Conservation (phyloP, 371 early-diverging fungal genomes). For the Mucor racemosus region DNA sequence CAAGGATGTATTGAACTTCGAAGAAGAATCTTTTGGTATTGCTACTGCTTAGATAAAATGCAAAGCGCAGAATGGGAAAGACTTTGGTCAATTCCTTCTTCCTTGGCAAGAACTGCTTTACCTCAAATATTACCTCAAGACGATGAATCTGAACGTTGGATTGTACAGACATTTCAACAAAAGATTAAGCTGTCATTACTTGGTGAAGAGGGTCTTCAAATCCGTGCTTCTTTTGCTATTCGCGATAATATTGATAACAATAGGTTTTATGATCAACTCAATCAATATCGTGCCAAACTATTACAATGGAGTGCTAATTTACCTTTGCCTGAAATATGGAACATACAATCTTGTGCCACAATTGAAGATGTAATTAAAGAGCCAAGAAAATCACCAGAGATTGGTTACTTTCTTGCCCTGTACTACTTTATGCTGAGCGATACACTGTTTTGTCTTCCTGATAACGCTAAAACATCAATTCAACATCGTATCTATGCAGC, state of each 20-base stretch:
- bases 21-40: constrained; percentile 35
- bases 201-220: constrained; percentile 26
- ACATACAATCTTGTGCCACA: background rate
- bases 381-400: background rate
- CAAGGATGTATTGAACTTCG: constrained; percentile 27
- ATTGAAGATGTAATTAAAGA: constrained; percentile 11
- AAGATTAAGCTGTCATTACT: constrained; percentile 14
- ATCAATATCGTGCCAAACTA: constrained; percentile 6
- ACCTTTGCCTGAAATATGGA: background rate
- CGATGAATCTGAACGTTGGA: constrained; percentile 23
- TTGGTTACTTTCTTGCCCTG: background rate
- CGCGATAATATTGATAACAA: background rate
- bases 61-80: constrained; percentile 28
- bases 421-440: constrained; percentile 20
- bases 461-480: background rate
- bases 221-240: constrained; percentile 6
- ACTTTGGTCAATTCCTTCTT: constrained; percentile 25
- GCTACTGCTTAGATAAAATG: constrained; percentile 37
- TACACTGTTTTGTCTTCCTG: constrained; percentile 13
- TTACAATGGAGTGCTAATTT: constrained; percentile 15
- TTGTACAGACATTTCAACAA: constrained; percentile 12
- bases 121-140: constrained; percentile 23
- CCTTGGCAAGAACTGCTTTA: constrained; percentile 12
- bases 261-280: constrained; percentile 1
- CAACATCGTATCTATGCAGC: constrained; percentile 20